These are phyloP conservation scores for Scenedesmus sp. DNA, from an alignment of 163 green algal species.

Conservation along the genomic window DNA sequence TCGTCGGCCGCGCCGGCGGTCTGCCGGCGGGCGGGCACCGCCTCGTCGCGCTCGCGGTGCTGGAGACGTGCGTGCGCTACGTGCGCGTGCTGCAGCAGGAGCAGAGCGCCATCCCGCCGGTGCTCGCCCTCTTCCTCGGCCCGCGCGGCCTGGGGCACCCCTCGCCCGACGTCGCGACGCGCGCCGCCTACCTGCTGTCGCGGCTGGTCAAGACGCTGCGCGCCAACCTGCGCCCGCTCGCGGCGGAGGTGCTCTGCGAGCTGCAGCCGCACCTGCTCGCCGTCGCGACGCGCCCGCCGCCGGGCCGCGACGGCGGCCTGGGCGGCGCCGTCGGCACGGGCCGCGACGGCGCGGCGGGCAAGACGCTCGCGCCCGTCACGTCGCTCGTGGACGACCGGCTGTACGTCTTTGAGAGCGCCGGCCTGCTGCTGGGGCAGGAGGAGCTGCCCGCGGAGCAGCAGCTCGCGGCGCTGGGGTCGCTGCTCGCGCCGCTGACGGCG, in stretches of 20 bases:
- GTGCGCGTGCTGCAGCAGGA: conserved; percentile 64
- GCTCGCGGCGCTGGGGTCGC: conserved; percentile 56
- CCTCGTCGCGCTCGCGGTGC: conserved; percentile 81
- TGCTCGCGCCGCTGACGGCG: conserved; percentile 76
- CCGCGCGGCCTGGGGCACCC: conserved; percentile 80
- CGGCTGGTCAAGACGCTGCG: conserved; percentile 84
- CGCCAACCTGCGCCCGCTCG: conserved; percentile 63
- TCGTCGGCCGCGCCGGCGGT: conserved; percentile 51
- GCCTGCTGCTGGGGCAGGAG: conserved; percentile 86
- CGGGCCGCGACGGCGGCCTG: too few species aligned
- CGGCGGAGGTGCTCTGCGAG: conserved; percentile 63
- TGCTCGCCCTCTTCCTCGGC: conserved; percentile 80
- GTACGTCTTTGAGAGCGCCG: conserved; percentile 92
- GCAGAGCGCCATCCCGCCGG: conserved; percentile 50
- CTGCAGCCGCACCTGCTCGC: conserved; percentile 73
- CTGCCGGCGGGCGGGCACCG: conserved; percentile 73
- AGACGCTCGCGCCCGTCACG: conserved; percentile 26
- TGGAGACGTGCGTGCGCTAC: conserved; percentile 89
- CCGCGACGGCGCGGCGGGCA: not conserved
- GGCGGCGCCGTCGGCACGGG: not conserved
- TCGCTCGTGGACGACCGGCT: conserved; percentile 82
- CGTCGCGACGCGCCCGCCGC: conserved; percentile 64
- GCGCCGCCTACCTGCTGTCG: conserved; percentile 94
- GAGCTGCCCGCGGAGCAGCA: conserved; percentile 77
- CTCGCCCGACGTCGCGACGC: conserved; percentile 62